Conservation (phyloP, 805 yeast genomes). For the Kregervanrija delftensis region DNA sequence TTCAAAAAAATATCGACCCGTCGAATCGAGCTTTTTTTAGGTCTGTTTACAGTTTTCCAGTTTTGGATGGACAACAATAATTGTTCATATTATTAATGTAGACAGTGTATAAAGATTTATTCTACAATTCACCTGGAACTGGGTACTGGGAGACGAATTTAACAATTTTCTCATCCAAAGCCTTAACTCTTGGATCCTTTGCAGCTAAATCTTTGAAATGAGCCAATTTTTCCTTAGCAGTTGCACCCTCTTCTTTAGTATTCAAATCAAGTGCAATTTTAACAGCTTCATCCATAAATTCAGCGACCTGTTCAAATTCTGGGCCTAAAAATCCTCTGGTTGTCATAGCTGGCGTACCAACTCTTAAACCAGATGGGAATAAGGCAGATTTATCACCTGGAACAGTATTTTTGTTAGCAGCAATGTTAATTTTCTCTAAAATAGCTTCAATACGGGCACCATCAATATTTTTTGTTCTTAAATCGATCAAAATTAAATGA, state of each 20-base stretch:
- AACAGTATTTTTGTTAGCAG: constrained; percentile 92
- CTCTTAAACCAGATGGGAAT: constrained; percentile 93
- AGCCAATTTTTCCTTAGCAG: constrained; percentile 53
- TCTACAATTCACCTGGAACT: constrained; percentile 72
- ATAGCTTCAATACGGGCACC: constrained; percentile 95
- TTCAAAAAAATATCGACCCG: too few species aligned
- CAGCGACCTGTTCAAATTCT: constrained; percentile 78
- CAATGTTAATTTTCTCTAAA: constrained; percentile 84
- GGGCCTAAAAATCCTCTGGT: constrained; percentile 81
- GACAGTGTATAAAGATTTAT: too few species aligned
- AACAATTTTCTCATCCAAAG: constrained; percentile 58
- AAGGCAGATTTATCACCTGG: constrained; percentile 96
- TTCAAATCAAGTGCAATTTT: constrained; percentile 58
- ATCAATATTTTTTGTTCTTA: constrained; percentile 74
- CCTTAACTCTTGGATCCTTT: constrained; percentile 53
- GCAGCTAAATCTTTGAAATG: constrained; percentile 68
- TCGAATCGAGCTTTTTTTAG: too few species aligned
- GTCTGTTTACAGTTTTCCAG: too few species aligned
- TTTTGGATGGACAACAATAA: too few species aligned
- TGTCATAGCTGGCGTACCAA: constrained; percentile 98
- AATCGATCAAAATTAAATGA: constrained; percentile 80
- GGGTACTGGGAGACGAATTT: constrained; percentile 73
- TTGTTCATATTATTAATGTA: too few species aligned
- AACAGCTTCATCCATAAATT: constrained; percentile 74
- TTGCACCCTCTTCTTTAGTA: constrained; percentile 48